A percentile compares a stretch with the other conserved stretches of the same genome.
These are phyloP conservation scores for Penicillium sp. DNA, from an alignment of 2,329 filamentous ascomycete species.

Conservation along the genomic window DNA sequence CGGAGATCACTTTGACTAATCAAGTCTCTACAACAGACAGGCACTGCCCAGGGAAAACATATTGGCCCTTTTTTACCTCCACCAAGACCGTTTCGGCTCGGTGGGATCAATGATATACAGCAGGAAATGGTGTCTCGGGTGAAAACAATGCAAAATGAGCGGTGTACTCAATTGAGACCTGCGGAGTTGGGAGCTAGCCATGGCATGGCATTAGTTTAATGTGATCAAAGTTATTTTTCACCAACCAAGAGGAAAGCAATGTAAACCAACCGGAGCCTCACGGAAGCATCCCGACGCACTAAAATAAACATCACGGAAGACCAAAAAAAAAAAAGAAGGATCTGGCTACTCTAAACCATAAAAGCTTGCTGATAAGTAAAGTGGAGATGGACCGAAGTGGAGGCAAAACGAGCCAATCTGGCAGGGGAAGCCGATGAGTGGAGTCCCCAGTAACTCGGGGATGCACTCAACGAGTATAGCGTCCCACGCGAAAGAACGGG, in stretches of 20 bases:
- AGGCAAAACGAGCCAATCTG: background rate
- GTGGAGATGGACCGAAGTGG: background rate
- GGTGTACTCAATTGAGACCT: background rate
- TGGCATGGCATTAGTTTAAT: background rate
- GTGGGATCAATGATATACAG: slow-evolving; percentile 17
- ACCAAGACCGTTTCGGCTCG: slow-evolving; percentile 24
- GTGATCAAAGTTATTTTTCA: background rate
- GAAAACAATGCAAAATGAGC: background rate
- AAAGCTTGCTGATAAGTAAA: background rate
- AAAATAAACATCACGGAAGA: background rate
- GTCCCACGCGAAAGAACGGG: background rate
- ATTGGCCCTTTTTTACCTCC: slow-evolving; percentile 26
- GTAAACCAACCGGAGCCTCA: background rate
- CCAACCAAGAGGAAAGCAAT: too few relatives aligned
- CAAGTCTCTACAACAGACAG: slow-evolving; percentile 10
- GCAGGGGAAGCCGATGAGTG: background rate
- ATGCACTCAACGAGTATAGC: background rate
- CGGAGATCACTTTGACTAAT: too few relatives aligned
- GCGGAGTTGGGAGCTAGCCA: background rate
- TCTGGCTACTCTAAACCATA: background rate
- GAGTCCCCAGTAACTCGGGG: background rate
- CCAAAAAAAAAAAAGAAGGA: background rate
- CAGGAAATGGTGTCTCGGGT: background rate
- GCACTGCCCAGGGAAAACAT: slow-evolving; percentile 23
- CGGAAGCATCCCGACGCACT: background rate